Base-by-base conservation (phyloP, 768 basidiomycete genomes). In the Amylocystis lapponica region DNA sequence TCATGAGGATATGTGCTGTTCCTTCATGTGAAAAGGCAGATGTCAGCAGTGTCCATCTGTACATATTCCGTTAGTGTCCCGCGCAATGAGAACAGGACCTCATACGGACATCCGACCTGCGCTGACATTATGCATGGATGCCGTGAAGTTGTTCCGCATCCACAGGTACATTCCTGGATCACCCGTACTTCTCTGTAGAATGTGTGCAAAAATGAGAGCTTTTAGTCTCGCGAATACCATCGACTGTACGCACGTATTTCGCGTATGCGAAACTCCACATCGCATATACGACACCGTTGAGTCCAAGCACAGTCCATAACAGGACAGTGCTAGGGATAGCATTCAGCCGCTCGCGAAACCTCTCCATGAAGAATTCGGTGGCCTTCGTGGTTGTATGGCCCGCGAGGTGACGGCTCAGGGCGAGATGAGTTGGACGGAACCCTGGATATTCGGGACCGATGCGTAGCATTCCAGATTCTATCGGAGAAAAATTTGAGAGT, bases 11-110 rank as follows among this genome's bases (percentile, higher is more conserved):
- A 55, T 90, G 87, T 1, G 57, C 49, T n/a, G 70, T 29, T 22
- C 72, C 68, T 50, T 70, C 60, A 53, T 90, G 86, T 4, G 86
- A 86, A 67, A 92, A 91, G 46, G 69, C 71, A 14, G 76, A 67
- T 0, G 87, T 85, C 9, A 88, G 50, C 20, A 80, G 65, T 0
- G 85, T 87, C 85, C 86, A 90, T 57, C 88, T 91, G 41, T n/a
- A n/a, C n/a, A n/a, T n/a, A n/a, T n/a, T n/a, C n/a, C n/a, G n/a
- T n/a, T n/a, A n/a, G n/a, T n/a, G n/a, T n/a, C n/a, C 12, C n/a
- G 17, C 8, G 10, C 27, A 27, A 41, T 16, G 11, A 27, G 34
- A 2, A 19, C 21, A 43, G 14, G 9, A 25, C 14, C 7, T 20
- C 5, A 21, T 16, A 70, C 79, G 22, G 48, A 86, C 84, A 83